Percentiles rank a stretch among this genome's conserved stretches.
Conservation (phyloP, 1,139 yeast genomes). For the Taphrina sp. region DNA sequence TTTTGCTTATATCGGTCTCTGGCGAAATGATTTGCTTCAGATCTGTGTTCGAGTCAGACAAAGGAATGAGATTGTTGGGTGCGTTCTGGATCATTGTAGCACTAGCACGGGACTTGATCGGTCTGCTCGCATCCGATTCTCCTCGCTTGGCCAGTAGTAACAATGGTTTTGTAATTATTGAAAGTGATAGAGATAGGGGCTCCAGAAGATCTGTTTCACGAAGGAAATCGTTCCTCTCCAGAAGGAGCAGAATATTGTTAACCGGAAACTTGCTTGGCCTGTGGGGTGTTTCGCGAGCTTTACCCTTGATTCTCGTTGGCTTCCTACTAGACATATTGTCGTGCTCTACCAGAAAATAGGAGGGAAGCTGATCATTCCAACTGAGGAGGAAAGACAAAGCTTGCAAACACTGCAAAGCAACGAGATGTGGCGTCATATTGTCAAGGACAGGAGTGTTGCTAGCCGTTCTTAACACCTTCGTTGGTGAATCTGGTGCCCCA, state of each 20-base stretch:
- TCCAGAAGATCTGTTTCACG: conserved; percentile 78
- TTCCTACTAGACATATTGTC: conserved; percentile 56
- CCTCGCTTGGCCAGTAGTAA: conserved; percentile 35
- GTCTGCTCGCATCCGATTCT: background rate
- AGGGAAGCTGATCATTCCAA: conserved; percentile 65
- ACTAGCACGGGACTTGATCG: too few relatives aligned
- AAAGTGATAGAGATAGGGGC: conserved; percentile 67
- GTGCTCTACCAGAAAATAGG: conserved; percentile 78
- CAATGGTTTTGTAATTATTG: conserved; percentile 73
- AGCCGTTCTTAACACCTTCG: conserved; percentile 33
- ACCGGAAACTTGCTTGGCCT: conserved; percentile 63
- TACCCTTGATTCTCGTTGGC: conserved; percentile 45
- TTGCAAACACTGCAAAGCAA: conserved; percentile 77
- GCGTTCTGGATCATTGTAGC: too few relatives aligned
- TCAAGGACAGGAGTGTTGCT: conserved; percentile 51
- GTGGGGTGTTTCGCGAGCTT: conserved; percentile 45
- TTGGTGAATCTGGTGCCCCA: conserved; percentile 32
- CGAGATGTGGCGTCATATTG: conserved; percentile 51
- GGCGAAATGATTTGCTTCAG: background rate
- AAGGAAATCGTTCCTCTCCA: conserved; percentile 62
- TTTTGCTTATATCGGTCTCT: conserved; percentile 1
- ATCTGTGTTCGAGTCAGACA: too few relatives aligned
- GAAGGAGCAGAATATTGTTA: conserved; percentile 61
- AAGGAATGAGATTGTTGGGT: too few relatives aligned
- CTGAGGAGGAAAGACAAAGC: conserved; percentile 71